These are phyloP conservation scores for Silene conica DNA, from an alignment of 148 eudicot genomes.

Conservation along the genomic window DNA sequence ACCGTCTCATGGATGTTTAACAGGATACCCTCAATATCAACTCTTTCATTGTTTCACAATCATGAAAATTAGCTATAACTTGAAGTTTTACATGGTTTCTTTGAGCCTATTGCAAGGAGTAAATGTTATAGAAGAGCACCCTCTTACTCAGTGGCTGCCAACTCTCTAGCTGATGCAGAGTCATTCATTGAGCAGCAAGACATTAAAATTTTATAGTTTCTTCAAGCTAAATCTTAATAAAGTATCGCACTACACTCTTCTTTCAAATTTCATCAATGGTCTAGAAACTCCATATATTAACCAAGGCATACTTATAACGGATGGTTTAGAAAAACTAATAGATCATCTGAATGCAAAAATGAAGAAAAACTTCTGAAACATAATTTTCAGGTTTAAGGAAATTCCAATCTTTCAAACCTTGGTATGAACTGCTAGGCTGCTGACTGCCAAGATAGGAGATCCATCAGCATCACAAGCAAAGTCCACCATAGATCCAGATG, in stretches of 20 bases:
- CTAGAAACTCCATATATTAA: too few species aligned
- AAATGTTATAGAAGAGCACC: neutral
- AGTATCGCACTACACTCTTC: too few species aligned
- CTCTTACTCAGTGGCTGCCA: neutral
- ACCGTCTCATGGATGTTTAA: too few species aligned
- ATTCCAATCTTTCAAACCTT: slow-evolving; percentile 42
- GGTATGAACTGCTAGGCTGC: slow-evolving; percentile 91
- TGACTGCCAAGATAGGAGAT: slow-evolving; percentile 85
- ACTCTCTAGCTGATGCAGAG: neutral
- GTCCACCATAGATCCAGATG: slow-evolving; percentile 95
- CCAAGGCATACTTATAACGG: too few species aligned
- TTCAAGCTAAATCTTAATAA: neutral
- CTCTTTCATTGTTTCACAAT: neutral
- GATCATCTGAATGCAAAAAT: neutral
- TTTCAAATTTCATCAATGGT: too few species aligned
- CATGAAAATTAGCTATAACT: neutral
- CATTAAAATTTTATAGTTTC: neutral
- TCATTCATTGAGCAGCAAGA: neutral
- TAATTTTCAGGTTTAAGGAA: neutral
- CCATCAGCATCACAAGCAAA: slow-evolving; percentile 88
- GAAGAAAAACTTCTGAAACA: neutral
- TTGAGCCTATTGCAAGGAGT: neutral
- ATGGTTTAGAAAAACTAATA: neutral
- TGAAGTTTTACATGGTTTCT: neutral
- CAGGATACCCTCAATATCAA: neutral